These are phyloP conservation scores for Patellaria atrata DNA, from an alignment of 495 filamentous ascomycete species.

Conservation along the genomic window DNA sequence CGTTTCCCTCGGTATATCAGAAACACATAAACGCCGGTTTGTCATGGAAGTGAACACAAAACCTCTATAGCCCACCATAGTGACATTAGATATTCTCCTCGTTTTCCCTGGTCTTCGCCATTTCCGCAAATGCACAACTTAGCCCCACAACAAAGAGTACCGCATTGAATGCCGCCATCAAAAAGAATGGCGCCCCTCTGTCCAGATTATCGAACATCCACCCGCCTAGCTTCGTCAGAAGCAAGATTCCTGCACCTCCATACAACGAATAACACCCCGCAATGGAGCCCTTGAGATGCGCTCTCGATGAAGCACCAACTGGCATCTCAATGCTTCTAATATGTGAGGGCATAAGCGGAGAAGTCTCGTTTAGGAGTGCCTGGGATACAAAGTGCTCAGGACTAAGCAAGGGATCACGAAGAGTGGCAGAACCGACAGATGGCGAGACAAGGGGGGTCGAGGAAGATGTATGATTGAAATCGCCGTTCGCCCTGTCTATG, in stretches of 20 bases:
- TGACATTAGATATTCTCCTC: no score
- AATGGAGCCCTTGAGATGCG: conserved; percentile 74
- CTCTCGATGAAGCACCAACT: no score
- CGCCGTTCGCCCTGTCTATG: no score
- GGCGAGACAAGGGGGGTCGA: no score
- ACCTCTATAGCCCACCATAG: no score
- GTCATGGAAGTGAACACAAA: no score
- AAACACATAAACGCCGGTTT: no score
- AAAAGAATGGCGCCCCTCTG: conserved; percentile 69
- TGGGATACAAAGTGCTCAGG: neutral
- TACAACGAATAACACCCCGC: conserved; percentile 85
- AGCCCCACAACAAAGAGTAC: conserved; percentile 12
- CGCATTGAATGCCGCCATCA: conserved; percentile 80
- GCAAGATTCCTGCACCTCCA: conserved; percentile 79
- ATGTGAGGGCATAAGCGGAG: conserved; percentile 15
- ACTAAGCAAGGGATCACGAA: neutral
- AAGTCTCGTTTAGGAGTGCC: conserved; percentile 5
- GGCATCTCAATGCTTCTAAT: conserved; percentile 8
- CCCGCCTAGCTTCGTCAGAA: conserved; percentile 88
- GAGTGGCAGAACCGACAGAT: no score
- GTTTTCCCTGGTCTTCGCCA: no score
- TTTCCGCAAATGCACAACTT: no score
- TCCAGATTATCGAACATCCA: conserved; percentile 59
- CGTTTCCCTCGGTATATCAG: no score
- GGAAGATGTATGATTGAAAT: no score